phyloP scores from a whole-genome alignment of 306 rosid species.

The Prunus mira region DNA sequence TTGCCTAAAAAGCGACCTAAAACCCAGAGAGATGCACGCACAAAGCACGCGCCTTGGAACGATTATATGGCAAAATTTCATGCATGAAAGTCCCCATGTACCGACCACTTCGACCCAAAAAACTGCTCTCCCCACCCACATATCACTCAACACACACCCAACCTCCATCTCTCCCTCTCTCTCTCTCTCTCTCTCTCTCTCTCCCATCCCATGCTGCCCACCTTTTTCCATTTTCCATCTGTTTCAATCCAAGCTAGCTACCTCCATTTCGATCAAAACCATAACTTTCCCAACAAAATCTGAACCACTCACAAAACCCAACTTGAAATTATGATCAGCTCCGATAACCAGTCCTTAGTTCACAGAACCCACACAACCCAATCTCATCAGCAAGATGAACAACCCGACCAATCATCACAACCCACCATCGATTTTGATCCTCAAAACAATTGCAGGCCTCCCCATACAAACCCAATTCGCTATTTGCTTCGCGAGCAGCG shows the following conservation, averaged over 20 bases:
- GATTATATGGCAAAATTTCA: slow-evolving; percentile 57
- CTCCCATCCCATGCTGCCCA: background rate
- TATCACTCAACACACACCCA: background rate
- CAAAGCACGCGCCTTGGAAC: slow-evolving; percentile 32
- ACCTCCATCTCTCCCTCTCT: background rate
- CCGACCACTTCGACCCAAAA: slow-evolving; percentile 17
- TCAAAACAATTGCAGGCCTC: background rate
- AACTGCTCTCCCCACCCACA: background rate
- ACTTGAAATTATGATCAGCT: slow-evolving; percentile 18
- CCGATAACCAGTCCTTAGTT: slow-evolving; percentile 30
- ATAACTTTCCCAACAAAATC: background rate
- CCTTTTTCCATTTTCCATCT: background rate
- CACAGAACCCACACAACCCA: slow-evolving; percentile 34
- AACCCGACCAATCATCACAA: background rate
- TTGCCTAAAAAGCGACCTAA: background rate
- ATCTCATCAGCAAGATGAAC: background rate
- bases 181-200: background rate
- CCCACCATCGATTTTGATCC: background rate
- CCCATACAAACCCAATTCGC: slow-evolving; percentile 2
- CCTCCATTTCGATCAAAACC: slow-evolving; percentile 3
- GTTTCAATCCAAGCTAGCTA: background rate
- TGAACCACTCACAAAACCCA: background rate
- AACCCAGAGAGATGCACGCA: background rate
- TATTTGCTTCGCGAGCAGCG: slow-evolving; percentile 34
- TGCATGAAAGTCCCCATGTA: slow-evolving; percentile 42